Conservation (phyloP, 805 yeast genomes). For the Cyberlindnera mrakii region DNA sequence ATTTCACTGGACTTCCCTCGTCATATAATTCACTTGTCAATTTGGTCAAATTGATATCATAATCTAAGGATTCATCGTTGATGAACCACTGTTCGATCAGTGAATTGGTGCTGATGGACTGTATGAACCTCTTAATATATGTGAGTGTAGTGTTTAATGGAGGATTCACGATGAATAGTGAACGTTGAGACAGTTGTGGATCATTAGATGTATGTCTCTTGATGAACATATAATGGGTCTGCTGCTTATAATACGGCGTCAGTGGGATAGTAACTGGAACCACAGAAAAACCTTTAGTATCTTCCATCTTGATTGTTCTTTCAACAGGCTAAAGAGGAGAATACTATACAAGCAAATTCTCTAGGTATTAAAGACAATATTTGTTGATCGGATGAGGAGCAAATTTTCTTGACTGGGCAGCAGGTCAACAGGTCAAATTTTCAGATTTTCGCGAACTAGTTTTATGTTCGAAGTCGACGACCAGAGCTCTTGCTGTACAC, state of each 20-base stretch:
- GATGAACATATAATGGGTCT: slow-evolving; percentile 53
- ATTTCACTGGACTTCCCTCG: slow-evolving; percentile 31
- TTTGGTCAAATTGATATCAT: slow-evolving; percentile 46
- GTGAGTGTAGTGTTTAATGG: slow-evolving; percentile 57
- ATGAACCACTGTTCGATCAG: slow-evolving; percentile 47
- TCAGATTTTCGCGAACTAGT: too few species aligned
- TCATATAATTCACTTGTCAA: slow-evolving; percentile 53
- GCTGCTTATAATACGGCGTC: slow-evolving; percentile 12
- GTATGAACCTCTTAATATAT: slow-evolving; percentile 51
- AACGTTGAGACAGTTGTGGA: slow-evolving; percentile 41
- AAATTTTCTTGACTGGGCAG: too few species aligned
- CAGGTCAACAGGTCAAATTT: too few species aligned
- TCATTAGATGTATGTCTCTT: slow-evolving; percentile 54
- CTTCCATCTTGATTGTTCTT: slow-evolving; percentile 20
- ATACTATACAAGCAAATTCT: too few species aligned
- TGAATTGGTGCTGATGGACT: slow-evolving; percentile 56
- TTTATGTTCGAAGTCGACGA: too few species aligned
- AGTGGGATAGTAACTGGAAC: slow-evolving; percentile 41
- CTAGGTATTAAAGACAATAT: too few species aligned
- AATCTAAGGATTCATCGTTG: slow-evolving; percentile 37
- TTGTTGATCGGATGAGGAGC: not conserved
- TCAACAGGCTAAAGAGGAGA: too few species aligned
- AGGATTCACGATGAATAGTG: slow-evolving; percentile 71
- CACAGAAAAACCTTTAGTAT: slow-evolving; percentile 53
- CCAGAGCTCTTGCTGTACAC: too few species aligned